Percentiles rank a stretch among this genome's conserved stretches.
phyloP scores from a whole-genome alignment of 768 basidiomycete species.

The Boletus rubroflammeus region DNA sequence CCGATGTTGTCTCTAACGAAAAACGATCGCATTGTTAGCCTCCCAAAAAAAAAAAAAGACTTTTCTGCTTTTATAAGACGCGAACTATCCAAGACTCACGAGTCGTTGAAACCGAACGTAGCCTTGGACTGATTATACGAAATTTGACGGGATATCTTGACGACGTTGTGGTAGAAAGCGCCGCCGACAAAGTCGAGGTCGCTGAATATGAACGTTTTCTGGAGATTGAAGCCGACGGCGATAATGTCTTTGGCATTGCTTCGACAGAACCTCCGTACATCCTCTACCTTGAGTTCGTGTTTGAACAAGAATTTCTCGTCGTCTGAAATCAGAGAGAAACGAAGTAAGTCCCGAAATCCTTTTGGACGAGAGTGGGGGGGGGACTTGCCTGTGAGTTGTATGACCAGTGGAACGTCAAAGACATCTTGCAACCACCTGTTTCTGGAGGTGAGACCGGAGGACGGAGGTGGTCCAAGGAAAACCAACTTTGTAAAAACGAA shows the following conservation, averaged over 20 bases:
- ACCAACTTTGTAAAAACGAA: conserved; percentile 95
- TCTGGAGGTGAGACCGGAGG: neutral
- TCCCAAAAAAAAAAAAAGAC: too few species aligned
- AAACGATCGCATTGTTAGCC: neutral
- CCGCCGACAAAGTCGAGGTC: conserved; percentile 89
- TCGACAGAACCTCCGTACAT: conserved; percentile 76
- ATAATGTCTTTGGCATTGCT: conserved; percentile 96
- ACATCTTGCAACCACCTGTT: conserved; percentile 93
- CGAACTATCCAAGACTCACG: conserved; percentile 50
- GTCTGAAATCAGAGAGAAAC: conserved; percentile 45
- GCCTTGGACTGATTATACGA: conserved; percentile 92
- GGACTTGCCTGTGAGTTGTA: conserved; percentile 84
- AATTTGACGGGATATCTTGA: conserved; percentile 88
- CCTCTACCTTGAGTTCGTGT: conserved; percentile 86
- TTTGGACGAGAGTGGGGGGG: neutral
- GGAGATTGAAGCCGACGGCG: conserved; percentile 86
- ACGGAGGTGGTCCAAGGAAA: neutral
- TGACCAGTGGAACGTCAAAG: conserved; percentile 89
- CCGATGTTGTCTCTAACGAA: conserved; percentile 88
- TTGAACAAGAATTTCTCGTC: conserved; percentile 99
- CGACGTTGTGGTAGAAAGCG: conserved; percentile 90
- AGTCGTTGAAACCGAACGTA: conserved; percentile 95
- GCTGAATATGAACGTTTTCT: conserved; percentile 97
- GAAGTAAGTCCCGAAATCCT: neutral
- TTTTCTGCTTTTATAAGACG: too few species aligned